Percentiles rank a stretch among this genome's conserved stretches.
These are phyloP conservation scores for Lignosus rhinocerotis DNA, from an alignment of 1,284 basidiomycete genomes.

Conservation along the genomic window DNA sequence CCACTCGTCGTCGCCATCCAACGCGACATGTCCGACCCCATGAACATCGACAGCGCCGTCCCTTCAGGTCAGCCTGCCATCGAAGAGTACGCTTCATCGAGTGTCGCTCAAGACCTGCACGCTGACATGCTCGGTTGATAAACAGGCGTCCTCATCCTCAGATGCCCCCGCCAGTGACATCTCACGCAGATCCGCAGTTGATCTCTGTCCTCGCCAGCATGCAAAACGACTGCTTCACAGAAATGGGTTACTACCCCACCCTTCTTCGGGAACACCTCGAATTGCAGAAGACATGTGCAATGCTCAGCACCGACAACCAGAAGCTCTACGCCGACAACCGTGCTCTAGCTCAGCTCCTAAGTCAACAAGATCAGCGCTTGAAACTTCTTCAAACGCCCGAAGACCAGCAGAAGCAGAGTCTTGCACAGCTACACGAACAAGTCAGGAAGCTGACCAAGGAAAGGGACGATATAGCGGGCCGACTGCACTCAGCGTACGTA, in stretches of 20 bases:
- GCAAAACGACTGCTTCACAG: constrained; percentile 47
- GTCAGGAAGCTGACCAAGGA: constrained; percentile 15
- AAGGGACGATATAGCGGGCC: constrained; percentile 14
- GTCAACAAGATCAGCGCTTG: constrained; percentile 22
- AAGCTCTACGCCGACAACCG: constrained; percentile 55
- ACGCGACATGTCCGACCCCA: constrained; percentile 12
- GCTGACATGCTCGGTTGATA: not conserved
- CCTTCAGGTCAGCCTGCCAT: not conserved
- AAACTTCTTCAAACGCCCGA: constrained; percentile 4
- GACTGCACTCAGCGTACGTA: constrained; percentile 20
- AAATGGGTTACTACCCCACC: constrained; percentile 47
- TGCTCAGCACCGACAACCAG: constrained; percentile 41
- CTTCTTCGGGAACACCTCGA: constrained; percentile 38
- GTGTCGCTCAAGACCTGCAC: too few species aligned
- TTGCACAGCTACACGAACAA: constrained; percentile 15
- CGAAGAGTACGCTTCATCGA: constrained; percentile 3
- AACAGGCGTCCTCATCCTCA: not conserved
- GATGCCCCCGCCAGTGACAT: not conserved
- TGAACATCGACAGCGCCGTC: not conserved
- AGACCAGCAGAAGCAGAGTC: constrained; percentile 7
- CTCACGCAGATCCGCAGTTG: constrained; percentile 28
- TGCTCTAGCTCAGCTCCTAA: constrained; percentile 21
- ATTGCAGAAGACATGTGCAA: constrained; percentile 33
- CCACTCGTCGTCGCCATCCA: not conserved
- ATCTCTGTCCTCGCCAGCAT: constrained; percentile 44